phyloP scores from a whole-genome alignment of 441 rosid genomes.

The Bruguiera hainesii region DNA sequence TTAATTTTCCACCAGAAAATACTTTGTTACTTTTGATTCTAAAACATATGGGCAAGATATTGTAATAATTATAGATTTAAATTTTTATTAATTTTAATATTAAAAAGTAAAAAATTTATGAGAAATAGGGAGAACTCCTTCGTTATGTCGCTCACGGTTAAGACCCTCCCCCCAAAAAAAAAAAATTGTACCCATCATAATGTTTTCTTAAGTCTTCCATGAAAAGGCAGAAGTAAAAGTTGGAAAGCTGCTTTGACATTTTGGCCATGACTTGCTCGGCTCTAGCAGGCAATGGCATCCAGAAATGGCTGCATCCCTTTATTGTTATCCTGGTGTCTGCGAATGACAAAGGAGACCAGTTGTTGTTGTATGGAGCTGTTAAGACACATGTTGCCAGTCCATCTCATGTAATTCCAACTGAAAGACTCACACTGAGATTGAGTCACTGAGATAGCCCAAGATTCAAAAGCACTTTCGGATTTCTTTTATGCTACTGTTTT shows the following conservation, averaged over 20 bases:
- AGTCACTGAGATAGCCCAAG: too few species aligned
- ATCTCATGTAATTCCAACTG: constrained; percentile 29
- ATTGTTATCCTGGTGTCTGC: constrained; percentile 41
- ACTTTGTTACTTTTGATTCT: too few species aligned
- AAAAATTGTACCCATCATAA: background rate
- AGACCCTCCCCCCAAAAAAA: too few species aligned
- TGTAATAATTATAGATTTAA: too few species aligned
- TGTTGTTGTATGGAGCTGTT: constrained; percentile 4
- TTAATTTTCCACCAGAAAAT: too few species aligned
- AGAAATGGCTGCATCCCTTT: constrained; percentile 39
- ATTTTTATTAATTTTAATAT: too few species aligned
- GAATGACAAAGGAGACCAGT: constrained; percentile 2
- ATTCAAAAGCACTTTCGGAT: background rate
- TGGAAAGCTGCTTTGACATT: constrained; percentile 33
- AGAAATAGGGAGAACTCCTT: too few species aligned
- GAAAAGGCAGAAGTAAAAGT: constrained; percentile 6
- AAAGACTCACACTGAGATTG: constrained; percentile 2
- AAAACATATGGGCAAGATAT: too few species aligned
- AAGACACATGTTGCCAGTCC: constrained; percentile 29
- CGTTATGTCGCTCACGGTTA: too few species aligned
- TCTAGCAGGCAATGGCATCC: constrained; percentile 38
- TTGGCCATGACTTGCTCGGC: constrained; percentile 36
- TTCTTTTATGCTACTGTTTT: background rate
- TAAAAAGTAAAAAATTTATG: too few species aligned
- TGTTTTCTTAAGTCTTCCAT: background rate